Base-by-base conservation (phyloP, 257 asterid genomes). In the Striga asiatica region DNA sequence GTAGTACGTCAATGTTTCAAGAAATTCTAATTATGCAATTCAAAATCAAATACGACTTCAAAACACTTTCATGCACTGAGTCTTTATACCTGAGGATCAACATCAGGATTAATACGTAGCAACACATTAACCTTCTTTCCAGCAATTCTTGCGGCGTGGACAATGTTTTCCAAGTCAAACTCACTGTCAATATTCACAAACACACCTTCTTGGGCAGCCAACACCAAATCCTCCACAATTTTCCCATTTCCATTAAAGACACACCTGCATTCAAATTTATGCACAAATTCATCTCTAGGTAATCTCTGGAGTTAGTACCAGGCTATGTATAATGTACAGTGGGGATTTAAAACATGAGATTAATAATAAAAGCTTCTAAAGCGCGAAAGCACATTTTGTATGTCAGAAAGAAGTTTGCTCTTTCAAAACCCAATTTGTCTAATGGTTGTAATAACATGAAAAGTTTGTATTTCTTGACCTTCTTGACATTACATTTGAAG, bases 191-290 rank as follows among this genome's bases (percentile, higher is more conserved):
- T 74, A 72, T 91, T 91, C 45, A 91, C 89, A 58, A 91, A 91
- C 13, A 87, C 89, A 27, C 95, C 98, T 55, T 47, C 92, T 77
- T 84, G 61, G 29, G 95, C 98, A 19, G 98, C 98, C 78, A 91
- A 71, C 37, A 84, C 84, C 35, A 91, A 78, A 74, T 91, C 98
- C 49, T 84, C 98, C 66, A 84, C 59, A 22, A 74, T 66, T 69
- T 91, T 87, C n/a, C 98, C 96, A 50, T 91, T 91, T 48, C 98
- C 98, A 60, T 91, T 91, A 70, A 91, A 87, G 28, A 87, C 84
- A 74, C 96, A 91, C 82, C 96, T 91, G 69, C 24, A 62, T 10
- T 66, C 51, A 59, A 50, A 29, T 0, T 22, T 57, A 31, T 0
- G 20, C 4, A 16, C 18, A 17, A 9, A 43, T 41, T 37, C 45